Evolutionary conservation across 2,329 filamentous ascomycete species (phyloP).

Genomic region (Nemania sp.): DNA sequence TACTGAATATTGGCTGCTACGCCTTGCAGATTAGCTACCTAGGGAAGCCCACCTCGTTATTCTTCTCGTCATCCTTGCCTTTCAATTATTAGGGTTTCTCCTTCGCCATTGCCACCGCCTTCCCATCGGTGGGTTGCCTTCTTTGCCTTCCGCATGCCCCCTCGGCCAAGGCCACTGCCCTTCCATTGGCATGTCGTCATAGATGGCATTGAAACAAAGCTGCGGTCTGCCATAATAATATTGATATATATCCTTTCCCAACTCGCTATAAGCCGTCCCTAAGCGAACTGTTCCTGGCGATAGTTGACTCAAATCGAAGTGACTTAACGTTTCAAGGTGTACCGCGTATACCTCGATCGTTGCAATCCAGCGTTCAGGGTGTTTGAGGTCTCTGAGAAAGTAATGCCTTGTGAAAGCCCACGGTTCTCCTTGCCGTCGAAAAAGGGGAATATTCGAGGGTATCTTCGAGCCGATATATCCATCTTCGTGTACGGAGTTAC

Average conservation of each 20-base stretch:
- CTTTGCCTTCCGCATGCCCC: no score
- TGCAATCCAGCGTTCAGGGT: constrained; percentile 35
- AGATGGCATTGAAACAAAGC: constrained; percentile 31
- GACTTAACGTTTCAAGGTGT: background rate
- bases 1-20: no score
- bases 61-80: no score
- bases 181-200: constrained; percentile 37
- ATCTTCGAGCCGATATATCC: constrained; percentile 19
- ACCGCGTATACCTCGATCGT: constrained; percentile 21
- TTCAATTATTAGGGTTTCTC: no score
- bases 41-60: no score
- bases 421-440: background rate
- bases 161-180: constrained; percentile 43
- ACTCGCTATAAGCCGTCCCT: constrained; percentile 13
- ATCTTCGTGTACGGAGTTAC: constrained; percentile 38
- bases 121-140: no score
- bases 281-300: constrained; percentile 14
- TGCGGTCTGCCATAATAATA: constrained; percentile 8
- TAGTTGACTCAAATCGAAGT: constrained; percentile 30
- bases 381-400: constrained; percentile 35
- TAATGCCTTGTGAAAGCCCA: constrained; percentile 20
- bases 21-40: no score
- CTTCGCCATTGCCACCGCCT: no score
- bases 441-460: no score
- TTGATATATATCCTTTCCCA: constrained; percentile 24